Base-by-base conservation (phyloP, 2,329 filamentous ascomycete genomes). In the Aspergillus sojae region DNA sequence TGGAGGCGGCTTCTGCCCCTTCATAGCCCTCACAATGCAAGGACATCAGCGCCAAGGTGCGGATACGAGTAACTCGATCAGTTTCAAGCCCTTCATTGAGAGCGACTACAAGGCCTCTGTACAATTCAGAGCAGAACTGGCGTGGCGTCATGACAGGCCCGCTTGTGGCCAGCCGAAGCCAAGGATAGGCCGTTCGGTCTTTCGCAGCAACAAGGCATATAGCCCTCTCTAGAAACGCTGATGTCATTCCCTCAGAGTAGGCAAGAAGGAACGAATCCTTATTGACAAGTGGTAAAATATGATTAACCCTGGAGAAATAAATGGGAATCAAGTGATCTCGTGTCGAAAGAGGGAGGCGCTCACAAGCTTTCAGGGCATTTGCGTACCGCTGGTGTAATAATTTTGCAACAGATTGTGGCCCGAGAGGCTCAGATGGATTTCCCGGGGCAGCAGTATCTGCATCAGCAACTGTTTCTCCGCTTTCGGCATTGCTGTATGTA, bases 171-270 rank as follows among this genome's bases (percentile, higher is more conserved):
- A 79, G 65, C n/a, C 71, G 68, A 7, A 80, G 68, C 57, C 74
- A 68, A n/a, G 72, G 53, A n/a, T 60, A 61, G n/a, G 77, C 76
- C 6, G 70, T 66, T 48, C 62, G 61, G 41, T 75, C 73, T 69
- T 80, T 80, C 41, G 78, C 78, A 56, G 78, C 78, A 34, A 77
- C 73, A 23, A 80, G 75, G 57, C 78, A 79, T 41, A 80, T 75
- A 26, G 78, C 77, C 61, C 76, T 73, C 56, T 79, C 74, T 16
- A 80, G 70, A 48, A 79, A 78, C 12, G 74, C 67, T 28, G 77
- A 78, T 7, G 68, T 62, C 28, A 57, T 67, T 11, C 69, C 73
- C 36, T 72, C 67, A 3, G 64, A 65, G 50, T 74, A 70, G 26
- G 72, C 67, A 14, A 62, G 65, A 11, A 70, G 60, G 28, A 74